These are phyloP conservation scores for Chrysophaeum taylorii DNA, from an alignment of 352 stramenopile species.

Conservation along the genomic window DNA sequence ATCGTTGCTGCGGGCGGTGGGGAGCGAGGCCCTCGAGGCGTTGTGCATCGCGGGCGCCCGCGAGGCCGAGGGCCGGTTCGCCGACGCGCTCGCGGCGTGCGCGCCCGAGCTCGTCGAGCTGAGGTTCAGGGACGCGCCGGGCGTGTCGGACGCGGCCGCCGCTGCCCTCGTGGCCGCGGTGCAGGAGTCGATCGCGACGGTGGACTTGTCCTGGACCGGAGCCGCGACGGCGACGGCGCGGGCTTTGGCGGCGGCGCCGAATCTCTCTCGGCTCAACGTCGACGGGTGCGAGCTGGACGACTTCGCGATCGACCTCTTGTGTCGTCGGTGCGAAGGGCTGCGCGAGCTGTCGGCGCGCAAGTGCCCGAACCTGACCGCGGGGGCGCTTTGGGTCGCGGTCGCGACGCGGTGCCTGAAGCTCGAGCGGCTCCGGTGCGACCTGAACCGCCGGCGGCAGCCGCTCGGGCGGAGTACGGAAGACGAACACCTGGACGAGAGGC, in stretches of 20 bases:
- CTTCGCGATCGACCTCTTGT: not conserved
- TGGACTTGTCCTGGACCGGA: not conserved
- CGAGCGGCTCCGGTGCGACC: not conserved
- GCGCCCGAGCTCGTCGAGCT: not conserved
- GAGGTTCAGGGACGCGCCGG: not conserved
- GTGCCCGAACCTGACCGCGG: not conserved
- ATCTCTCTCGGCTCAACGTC: not conserved
- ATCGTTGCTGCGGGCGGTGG: not conserved
- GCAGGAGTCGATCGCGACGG: not conserved
- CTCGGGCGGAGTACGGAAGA: too few relatives aligned
- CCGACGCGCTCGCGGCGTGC: not conserved
- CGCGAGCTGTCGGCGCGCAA: not conserved
- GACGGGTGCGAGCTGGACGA: not conserved
- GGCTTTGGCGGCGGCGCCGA: not conserved
- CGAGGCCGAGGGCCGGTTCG: slow-evolving; percentile 4
- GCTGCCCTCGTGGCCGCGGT: not conserved
- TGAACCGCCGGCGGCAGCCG: too few relatives aligned
- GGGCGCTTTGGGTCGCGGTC: not conserved
- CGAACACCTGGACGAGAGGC: not conserved
- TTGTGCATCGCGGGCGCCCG: not conserved
- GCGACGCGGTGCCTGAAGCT: not conserved
- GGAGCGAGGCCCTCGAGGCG: not conserved
- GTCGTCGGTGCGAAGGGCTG: not conserved
- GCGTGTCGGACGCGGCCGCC: not conserved
- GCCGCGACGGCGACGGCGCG: not conserved